Evolutionary conservation across 2,329 filamentous ascomycete genomes (phyloP).

Genomic region (Cadophora sp.): DNA sequence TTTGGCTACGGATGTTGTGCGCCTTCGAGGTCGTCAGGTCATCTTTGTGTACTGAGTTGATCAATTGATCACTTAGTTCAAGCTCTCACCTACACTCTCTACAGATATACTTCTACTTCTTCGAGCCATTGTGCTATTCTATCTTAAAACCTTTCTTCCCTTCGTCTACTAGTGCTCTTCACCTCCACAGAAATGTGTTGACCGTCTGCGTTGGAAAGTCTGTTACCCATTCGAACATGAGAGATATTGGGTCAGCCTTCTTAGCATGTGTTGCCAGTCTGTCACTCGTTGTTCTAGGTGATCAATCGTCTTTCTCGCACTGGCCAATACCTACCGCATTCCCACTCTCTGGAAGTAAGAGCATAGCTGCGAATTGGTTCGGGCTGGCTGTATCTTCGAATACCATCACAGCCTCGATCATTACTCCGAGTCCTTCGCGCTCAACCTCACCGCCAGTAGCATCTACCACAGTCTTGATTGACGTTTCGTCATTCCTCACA

Average conservation of each 20-base stretch:
- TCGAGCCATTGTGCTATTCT: slow-evolving; percentile 30
- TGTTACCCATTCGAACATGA: slow-evolving; percentile 32
- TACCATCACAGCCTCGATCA: slow-evolving; percentile 23
- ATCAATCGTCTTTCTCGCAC: slow-evolving; percentile 9
- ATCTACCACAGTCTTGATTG: slow-evolving; percentile 27
- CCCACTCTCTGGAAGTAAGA: slow-evolving; percentile 3
- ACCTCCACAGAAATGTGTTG: slow-evolving; percentile 36
- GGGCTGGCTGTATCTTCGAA: slow-evolving; percentile 19
- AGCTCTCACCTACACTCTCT: slow-evolving; percentile 22
- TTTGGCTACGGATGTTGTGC: slow-evolving; percentile 29
- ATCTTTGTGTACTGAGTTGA: slow-evolving; percentile 34
- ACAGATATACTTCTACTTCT: slow-evolving; percentile 31
- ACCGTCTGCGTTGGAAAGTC: slow-evolving; percentile 29
- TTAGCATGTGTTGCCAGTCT: slow-evolving; percentile 28
- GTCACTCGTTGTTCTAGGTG: slow-evolving; percentile 26
- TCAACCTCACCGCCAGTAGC: slow-evolving; percentile 13
- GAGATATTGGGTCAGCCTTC: slow-evolving; percentile 26
- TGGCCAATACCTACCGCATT: slow-evolving; percentile 4
- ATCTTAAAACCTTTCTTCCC: slow-evolving; percentile 20
- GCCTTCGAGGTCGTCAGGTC: slow-evolving; percentile 33
- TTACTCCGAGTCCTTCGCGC: slow-evolving; percentile 14
- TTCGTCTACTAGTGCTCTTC: slow-evolving; percentile 23
- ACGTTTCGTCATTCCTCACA: slow-evolving; percentile 31
- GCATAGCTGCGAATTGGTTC: not conserved
- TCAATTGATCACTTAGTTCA: slow-evolving; percentile 37